Base-by-base conservation (phyloP, 805 yeast species). In the Ogataea pilisensis region DNA sequence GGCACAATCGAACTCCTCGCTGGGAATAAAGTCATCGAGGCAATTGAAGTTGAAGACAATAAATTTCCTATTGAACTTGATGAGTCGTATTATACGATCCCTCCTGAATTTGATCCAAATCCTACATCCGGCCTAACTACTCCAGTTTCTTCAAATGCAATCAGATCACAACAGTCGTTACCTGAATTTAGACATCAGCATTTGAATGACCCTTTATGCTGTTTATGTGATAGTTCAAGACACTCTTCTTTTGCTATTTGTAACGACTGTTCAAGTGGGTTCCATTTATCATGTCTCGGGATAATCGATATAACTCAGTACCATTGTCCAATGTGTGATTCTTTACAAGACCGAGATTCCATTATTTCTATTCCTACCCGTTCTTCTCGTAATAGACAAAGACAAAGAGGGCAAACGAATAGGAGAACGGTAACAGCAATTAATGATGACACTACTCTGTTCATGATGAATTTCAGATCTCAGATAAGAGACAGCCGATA, bases 321-420 rank as follows among this genome's bases (percentile, higher is more conserved):
- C 47, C 52, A 53, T 30, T 64, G 69, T 44, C 69, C 69, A 1
- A 56, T 63, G 57, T 64, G 69, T 42, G 68, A 64, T 29, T 49
- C 55, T 12, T 32, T 46, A 24, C 66, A 63, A 46, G 54, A 50
- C 20, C 37, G 48, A 19, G 55, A 50, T 31, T 44, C 54, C 5
- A 45, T 56, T 2, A 38, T 51, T 4, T 42, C 49, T 8, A 35
- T 44, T 26, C 24, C 22, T 8, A 32, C 9, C 11, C 7, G 26
- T 22, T 11, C 9, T 22, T 7, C 26, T 22, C n/a, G 43, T 14
- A 27, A 37, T n/a, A 33, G 41, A 6, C 41, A 44, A 22, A 31
- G 34, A 24, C 12, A 14, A 3, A 38, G 45, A 35, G 34, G 42
- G 21, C n/a, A 34, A 22, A 31, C 41, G n/a, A n/a, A n/a, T n/a